Evolutionary conservation across 1,284 basidiomycete species (phyloP).

Genomic region (Macrocybe sp.): DNA sequence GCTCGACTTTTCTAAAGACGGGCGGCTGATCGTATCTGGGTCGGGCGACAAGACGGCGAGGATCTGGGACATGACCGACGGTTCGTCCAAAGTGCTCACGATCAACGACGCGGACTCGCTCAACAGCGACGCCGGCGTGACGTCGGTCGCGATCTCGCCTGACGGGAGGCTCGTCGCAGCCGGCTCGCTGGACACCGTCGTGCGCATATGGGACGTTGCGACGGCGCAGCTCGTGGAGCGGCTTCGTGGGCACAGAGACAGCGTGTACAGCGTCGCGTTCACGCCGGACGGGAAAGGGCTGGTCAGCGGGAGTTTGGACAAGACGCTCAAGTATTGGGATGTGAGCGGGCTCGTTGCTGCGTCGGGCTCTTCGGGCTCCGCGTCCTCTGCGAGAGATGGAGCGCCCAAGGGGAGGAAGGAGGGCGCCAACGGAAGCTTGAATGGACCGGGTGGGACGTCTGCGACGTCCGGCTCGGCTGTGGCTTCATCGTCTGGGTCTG

Average conservation of each 20-base stretch:
- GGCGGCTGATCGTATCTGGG: constrained; percentile 81
- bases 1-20: constrained; percentile 81
- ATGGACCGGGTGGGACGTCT: constrained; percentile 9
- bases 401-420: constrained; percentile 36
- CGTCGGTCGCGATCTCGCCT: constrained; percentile 76
- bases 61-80: constrained; percentile 80
- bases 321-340: constrained; percentile 88
- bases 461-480: too few relatives aligned
- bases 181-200: constrained; percentile 79
- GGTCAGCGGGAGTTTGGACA: constrained; percentile 82
- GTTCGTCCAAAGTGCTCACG: constrained; percentile 52
- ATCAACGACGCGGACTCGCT: constrained; percentile 52
- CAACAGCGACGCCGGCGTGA: constrained; percentile 71
- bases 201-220: constrained; percentile 82
- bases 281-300: constrained; percentile 79
- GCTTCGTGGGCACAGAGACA: constrained; percentile 78
- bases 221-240: constrained; percentile 72
- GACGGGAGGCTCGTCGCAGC: constrained; percentile 81
- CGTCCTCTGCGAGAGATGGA: constrained; percentile 15
- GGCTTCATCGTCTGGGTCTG: constrained; percentile 12
- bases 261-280: constrained; percentile 86
- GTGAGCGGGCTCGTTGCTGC: constrained; percentile 40
- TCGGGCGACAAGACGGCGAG: constrained; percentile 88
- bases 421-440: constrained; percentile 25
- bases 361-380: constrained; percentile 1